Conservation (phyloP, 2,329 filamentous ascomycete genomes). For the Ceratocystiopsis brevicomis region DNA sequence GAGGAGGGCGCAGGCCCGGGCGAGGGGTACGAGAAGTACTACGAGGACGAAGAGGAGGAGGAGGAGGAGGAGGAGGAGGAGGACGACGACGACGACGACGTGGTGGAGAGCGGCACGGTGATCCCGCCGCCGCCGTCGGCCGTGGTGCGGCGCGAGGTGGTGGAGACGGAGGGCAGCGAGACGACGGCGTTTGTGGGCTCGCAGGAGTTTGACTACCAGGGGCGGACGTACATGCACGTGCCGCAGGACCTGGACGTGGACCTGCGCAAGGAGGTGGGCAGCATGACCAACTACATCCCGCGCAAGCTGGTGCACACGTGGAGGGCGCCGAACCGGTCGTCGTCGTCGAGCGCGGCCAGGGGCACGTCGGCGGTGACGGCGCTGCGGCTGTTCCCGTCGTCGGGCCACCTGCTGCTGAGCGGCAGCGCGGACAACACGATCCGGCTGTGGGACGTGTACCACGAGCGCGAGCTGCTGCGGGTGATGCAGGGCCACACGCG, state of each 20-base stretch:
- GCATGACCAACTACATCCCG: constrained; percentile 74
- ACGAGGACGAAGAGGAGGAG: constrained; percentile 62
- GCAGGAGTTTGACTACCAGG: constrained; percentile 78
- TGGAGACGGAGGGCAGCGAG: constrained; percentile 47
- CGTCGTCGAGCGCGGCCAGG: constrained; percentile 58
- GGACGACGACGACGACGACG: constrained; percentile 44
- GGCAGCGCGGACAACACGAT: constrained; percentile 80
- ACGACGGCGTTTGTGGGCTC: constrained; percentile 74
- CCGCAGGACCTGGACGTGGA: constrained; percentile 80
- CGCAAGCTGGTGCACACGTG: constrained; percentile 87
- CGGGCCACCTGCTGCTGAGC: constrained; percentile 75
- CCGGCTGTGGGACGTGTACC: constrained; percentile 90
- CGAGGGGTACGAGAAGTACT: constrained; percentile 36
- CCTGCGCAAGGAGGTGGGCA: constrained; percentile 61
- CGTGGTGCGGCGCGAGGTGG: constrained; percentile 35
- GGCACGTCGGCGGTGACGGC: constrained; percentile 49
- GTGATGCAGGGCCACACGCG: constrained; percentile 87
- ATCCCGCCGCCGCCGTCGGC: constrained; percentile 36
- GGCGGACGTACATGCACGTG: constrained; percentile 86
- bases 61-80: constrained; percentile 64
- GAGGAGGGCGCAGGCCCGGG: constrained; percentile 39
- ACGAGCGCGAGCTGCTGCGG: constrained; percentile 69
- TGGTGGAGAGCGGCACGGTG: constrained; percentile 44
- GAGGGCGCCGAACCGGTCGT: constrained; percentile 45
- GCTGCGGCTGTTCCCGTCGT: constrained; percentile 72